These are phyloP conservation scores for Dendrocalamus sinicus DNA, from an alignment of 176 grass and related monocot species.

Conservation along the genomic window DNA sequence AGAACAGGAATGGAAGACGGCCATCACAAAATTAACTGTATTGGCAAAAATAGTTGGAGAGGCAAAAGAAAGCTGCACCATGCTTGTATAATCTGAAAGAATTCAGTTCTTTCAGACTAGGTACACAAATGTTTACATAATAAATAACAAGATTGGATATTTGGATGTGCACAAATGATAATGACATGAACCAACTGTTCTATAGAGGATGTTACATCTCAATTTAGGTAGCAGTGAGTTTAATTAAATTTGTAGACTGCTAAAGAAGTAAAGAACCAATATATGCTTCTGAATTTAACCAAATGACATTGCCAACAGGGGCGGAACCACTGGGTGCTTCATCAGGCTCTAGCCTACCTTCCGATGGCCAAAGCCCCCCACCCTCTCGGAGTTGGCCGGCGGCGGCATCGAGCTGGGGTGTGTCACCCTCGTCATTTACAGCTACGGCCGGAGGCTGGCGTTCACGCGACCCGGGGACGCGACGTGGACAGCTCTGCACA, in stretches of 20 bases:
- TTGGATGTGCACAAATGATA: constrained; percentile 15
- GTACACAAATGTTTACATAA: neutral
- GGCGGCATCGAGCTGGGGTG: no score
- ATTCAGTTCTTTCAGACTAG: neutral
- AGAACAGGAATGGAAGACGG: neutral
- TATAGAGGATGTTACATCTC: neutral
- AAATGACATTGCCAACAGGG: neutral
- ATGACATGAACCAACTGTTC: neutral
- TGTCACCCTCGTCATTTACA: neutral
- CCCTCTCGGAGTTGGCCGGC: no score
- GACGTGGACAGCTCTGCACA: no score
- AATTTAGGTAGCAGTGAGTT: neutral
- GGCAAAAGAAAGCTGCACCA: neutral
- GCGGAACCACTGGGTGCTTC: no score
- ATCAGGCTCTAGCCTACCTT: no score
- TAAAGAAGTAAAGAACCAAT: neutral
- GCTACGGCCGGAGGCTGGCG: neutral
- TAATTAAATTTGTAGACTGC: neutral
- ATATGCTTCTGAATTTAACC: constrained; percentile 9
- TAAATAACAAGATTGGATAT: neutral
- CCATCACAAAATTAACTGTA: constrained; percentile 14
- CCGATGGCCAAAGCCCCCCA: no score
- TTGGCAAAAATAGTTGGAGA: constrained; percentile 1
- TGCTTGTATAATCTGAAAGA: neutral
- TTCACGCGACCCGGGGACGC: no score